These are phyloP conservation scores for Phytopythium ostracodes DNA, from an alignment of 352 stramenopile genomes.

Conservation along the genomic window DNA sequence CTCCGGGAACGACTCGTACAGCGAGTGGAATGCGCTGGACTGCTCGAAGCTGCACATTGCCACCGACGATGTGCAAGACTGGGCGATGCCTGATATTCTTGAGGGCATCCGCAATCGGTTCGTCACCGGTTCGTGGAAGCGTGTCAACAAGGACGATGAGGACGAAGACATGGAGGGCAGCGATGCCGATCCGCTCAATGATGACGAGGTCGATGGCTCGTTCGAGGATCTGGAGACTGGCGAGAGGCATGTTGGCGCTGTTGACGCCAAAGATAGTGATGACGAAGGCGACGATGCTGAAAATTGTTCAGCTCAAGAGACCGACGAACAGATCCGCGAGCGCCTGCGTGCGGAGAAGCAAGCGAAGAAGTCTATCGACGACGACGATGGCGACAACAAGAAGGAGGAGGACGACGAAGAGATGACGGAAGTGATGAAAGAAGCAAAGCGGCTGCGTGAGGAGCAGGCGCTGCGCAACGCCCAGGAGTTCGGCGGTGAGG, in stretches of 20 bases:
- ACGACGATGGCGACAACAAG: slow-evolving; percentile 60
- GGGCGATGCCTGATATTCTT: slow-evolving; percentile 66
- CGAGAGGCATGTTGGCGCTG: slow-evolving; percentile 52
- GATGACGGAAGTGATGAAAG: slow-evolving; percentile 82
- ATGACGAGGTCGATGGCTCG: slow-evolving; percentile 92
- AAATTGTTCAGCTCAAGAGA: slow-evolving; percentile 43
- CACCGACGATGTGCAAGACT: slow-evolving; percentile 68
- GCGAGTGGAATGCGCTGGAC: slow-evolving; percentile 70
- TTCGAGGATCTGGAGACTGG: slow-evolving; percentile 98
- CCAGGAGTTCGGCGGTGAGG: slow-evolving; percentile 95
- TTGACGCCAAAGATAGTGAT: slow-evolving; percentile 20
- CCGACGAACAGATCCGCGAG: slow-evolving; percentile 77
- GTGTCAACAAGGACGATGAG: slow-evolving; percentile 48
- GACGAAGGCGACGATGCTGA: slow-evolving; percentile 29
- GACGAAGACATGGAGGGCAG: slow-evolving; percentile 37
- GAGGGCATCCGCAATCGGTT: slow-evolving; percentile 91
- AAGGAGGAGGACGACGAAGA: slow-evolving; percentile 80
- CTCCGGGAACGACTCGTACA: slow-evolving; percentile 44
- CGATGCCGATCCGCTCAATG: slow-evolving; percentile 58
- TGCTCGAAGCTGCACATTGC: slow-evolving; percentile 78
- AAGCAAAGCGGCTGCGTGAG: slow-evolving; percentile 79
- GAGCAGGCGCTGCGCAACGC: slow-evolving; percentile 85
- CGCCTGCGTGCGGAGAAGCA: slow-evolving; percentile 89
- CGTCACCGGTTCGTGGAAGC: slow-evolving; percentile 96
- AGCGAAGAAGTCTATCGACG: slow-evolving; percentile 80